Evolutionary conservation across 805 yeast genomes (phyloP).

Genomic region (Metschnikowia lunata): DNA sequence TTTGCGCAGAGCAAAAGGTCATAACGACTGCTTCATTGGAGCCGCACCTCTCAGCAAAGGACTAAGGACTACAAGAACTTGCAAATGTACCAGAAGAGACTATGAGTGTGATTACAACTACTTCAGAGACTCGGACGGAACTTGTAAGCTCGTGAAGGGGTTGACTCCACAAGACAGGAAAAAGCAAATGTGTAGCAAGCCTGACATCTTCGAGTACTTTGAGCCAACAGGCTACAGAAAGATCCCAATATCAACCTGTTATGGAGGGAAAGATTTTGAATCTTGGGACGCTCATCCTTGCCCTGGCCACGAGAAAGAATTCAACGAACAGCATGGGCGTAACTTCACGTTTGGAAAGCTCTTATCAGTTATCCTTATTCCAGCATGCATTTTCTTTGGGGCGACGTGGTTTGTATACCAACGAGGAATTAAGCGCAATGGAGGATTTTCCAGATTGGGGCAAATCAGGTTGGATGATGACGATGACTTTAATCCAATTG

Average conservation of each 20-base stretch:
- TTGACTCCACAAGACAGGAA: constrained; percentile 58
- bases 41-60: constrained; percentile 56
- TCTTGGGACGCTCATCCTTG: constrained; percentile 65
- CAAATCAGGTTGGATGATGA: constrained; percentile 77
- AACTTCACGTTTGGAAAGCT: constrained; percentile 51
- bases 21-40: constrained; percentile 65
- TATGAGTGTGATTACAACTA: constrained; percentile 93
- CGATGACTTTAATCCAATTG: constrained; percentile 53
- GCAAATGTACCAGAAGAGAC: constrained; percentile 82
- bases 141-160: constrained; percentile 81
- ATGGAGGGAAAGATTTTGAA: constrained; percentile 73
- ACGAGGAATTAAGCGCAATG: constrained; percentile 73
- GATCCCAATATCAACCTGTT: constrained; percentile 80
- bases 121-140: constrained; percentile 65
- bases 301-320: constrained; percentile 79
- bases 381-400: constrained; percentile 50
- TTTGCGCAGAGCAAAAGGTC: constrained; percentile 41
- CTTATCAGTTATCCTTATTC: constrained; percentile 51
- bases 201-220: constrained; percentile 63
- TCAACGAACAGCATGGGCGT: constrained; percentile 45
- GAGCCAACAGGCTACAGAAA: constrained; percentile 91
- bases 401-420: constrained; percentile 70
- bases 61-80: constrained; percentile 54
- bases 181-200: constrained; percentile 53
- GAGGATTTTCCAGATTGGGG: constrained; percentile 74